phyloP scores from a whole-genome alignment of 441 rosid species.

The Adansonia madagascariensis region DNA sequence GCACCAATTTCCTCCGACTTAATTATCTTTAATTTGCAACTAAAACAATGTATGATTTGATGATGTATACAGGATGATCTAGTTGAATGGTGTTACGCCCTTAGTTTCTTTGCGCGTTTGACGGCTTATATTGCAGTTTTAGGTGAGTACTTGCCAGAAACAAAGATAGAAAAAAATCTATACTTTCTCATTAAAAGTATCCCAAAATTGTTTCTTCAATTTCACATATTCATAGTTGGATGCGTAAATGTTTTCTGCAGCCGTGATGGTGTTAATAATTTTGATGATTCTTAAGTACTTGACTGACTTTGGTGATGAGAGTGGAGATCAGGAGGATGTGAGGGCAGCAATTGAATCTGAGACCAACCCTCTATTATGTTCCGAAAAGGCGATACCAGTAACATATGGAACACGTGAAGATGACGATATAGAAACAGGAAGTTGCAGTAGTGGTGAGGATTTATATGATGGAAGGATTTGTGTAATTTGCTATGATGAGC shows the following conservation, averaged over 20 bases:
- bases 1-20: not conserved
- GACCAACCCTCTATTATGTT: constrained; percentile 19
- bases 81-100: constrained; percentile 32
- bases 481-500: constrained; percentile 46
- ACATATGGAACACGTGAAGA: constrained; percentile 31
- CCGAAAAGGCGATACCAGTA: constrained; percentile 12
- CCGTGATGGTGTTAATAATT: constrained; percentile 29
- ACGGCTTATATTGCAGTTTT: constrained; percentile 31
- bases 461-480: constrained; percentile 42
- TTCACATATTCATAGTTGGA: not conserved
- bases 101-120: constrained; percentile 32
- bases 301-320: constrained; percentile 13
- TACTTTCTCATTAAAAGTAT: not conserved
- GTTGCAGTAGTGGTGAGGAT: constrained; percentile 40
- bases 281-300: constrained; percentile 35
- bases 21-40: not conserved
- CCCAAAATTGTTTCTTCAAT: not conserved
- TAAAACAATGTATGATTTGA: not conserved
- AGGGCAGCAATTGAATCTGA: constrained; percentile 23
- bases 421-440: constrained; percentile 38
- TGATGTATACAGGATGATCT: constrained; percentile 30
- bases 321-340: not conserved
- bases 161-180: not conserved
- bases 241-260: constrained; percentile 25
- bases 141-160: constrained; percentile 27